Evolutionary conservation across 2,329 filamentous ascomycete genomes (phyloP), one percentile per base, ranked within the genome.

Genomic region (Nemania abortiva): DNA sequence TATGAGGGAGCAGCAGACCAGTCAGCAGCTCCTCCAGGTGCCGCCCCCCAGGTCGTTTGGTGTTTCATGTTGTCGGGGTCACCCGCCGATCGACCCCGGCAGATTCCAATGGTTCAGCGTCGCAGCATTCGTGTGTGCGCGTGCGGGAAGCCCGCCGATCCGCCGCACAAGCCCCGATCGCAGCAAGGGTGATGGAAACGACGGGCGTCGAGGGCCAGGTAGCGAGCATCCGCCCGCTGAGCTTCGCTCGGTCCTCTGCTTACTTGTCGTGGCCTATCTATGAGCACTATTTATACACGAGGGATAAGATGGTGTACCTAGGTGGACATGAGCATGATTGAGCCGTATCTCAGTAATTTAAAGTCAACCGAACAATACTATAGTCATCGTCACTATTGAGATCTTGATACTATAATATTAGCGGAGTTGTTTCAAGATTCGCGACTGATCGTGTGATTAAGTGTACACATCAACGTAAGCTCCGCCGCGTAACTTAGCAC

Each of bases 401-500:
- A 50, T 47, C 55, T 52, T 29, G 15, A 47, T 47, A 49, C 29
- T 53, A 18, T 47, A 31, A 29, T 58, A 64, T 60, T 56, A 60
- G 56, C 7, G 50, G 63, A 60, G 63, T 54, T 54, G 55, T 59
- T 65, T 39, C 29, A 60, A 27, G 39, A 37, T 45, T 53, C 50
- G 24, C 45, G 22, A 60, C 49, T 22, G 52, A 55, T 65, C 7
- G 27, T 27, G 20, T 49, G n/a, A 39, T 55, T 55, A 55, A 60
- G 45, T 29, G 29, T 65, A 65, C 50, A 60, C 39, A 50, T 60
- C 34, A 50, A 49, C 55, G 18, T 45, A 58, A 24, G 13, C 34
- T n/a, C 49, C 18, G 34, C 56, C 27, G 20, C 15, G 24, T n/a
- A 54, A 47, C 34, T 13, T n/a, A 64, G 45, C 45, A 63, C 24